Evolutionary conservation across 1,284 basidiomycete genomes (phyloP).

Genomic region (Ustilago bromivora): DNA sequence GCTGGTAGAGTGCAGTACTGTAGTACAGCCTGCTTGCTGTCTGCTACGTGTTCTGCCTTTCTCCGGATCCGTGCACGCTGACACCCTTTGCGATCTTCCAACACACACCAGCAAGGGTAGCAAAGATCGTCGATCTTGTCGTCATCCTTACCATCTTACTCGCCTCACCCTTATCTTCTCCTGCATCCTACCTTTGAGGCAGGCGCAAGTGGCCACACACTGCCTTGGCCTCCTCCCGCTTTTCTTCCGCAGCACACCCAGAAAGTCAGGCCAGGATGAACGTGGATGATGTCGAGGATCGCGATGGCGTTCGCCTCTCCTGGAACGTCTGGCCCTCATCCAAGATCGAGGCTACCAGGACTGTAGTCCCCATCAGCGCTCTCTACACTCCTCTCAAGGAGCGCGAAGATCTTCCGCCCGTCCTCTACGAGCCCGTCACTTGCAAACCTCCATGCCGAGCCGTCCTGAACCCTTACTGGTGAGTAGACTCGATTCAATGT

Average conservation of each 20-base stretch:
- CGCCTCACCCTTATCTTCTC: background rate
- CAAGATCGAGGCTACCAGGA: conserved; percentile 95
- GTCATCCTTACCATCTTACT: conserved; percentile 11
- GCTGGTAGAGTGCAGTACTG: background rate
- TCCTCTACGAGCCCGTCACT: conserved; percentile 96
- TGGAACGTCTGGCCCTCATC: conserved; percentile 99
- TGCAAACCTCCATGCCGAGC: conserved; percentile 98
- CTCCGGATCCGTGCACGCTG: conserved; percentile 30
- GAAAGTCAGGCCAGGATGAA: conserved; percentile 39
- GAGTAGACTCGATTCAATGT: conserved; percentile 8
- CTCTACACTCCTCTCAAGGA: conserved; percentile 98
- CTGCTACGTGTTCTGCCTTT: conserved; percentile 30
- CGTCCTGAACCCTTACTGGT: conserved; percentile 96
- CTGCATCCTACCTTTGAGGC: background rate
- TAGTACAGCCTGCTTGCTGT: background rate
- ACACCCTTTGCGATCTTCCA: conserved; percentile 26
- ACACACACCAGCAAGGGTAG: conserved; percentile 22
- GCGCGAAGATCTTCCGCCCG: conserved; percentile 92
- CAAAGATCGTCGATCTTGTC: background rate
- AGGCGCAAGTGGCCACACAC: conserved; percentile 10
- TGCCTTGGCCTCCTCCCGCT: background rate
- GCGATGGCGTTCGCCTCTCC: conserved; percentile 73
- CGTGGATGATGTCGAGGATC: conserved; percentile 70
- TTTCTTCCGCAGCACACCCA: background rate
- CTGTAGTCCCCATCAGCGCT: conserved; percentile 96